These are phyloP conservation scores for Cladosporium sp. DNA, from an alignment of 2,329 filamentous ascomycete genomes.

Conservation along the genomic window DNA sequence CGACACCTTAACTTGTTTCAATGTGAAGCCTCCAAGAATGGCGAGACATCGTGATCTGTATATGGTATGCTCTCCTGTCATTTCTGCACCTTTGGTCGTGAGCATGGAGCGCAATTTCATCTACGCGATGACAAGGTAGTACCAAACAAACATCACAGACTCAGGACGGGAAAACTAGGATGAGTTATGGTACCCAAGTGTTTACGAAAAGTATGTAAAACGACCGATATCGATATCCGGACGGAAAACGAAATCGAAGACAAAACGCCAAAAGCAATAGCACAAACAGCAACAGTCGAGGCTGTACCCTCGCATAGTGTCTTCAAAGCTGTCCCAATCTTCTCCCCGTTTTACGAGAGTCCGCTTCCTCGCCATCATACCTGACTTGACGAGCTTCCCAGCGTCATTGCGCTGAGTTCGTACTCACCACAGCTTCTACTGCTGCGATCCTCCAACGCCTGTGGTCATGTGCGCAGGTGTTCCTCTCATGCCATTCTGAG, in stretches of 20 bases:
- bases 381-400: neutral
- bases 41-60: too few species aligned
- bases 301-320: neutral
- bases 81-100: too few species aligned
- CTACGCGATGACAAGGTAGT: neutral
- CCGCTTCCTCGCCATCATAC: neutral
- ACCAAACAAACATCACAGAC: neutral
- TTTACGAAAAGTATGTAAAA: neutral
- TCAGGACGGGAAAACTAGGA: neutral
- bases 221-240: neutral
- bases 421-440: neutral
- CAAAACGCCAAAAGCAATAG: neutral
- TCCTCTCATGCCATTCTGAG: conserved; percentile 24
- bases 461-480: neutral
- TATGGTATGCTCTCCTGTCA: too few species aligned
- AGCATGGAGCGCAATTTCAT: too few species aligned
- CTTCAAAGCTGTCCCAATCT: neutral
- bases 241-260: neutral
- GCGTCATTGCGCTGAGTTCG: neutral
- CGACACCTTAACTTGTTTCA: too few species aligned
- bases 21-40: too few species aligned
- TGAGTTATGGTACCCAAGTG: neutral
- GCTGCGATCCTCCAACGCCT: neutral
- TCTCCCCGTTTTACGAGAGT: neutral
- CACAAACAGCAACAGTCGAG: neutral